These are phyloP conservation scores for Phtheirospermum japonicum DNA, from an alignment of 257 asterid species.

Conservation along the genomic window DNA sequence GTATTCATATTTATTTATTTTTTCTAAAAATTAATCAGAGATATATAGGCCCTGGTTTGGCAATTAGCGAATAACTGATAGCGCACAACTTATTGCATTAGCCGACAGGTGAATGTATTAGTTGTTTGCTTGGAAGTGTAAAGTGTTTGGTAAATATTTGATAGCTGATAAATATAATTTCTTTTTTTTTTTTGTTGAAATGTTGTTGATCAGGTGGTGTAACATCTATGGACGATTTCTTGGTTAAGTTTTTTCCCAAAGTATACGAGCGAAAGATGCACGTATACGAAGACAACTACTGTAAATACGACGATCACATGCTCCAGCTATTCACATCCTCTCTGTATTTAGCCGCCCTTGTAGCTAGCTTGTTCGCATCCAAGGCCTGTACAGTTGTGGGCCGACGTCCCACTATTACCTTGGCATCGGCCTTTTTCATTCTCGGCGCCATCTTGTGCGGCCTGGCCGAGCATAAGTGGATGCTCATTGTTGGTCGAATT, in stretches of 20 bases:
- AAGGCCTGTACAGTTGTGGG: slow-evolving; percentile 48
- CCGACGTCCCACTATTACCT: slow-evolving; percentile 50
- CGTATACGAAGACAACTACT: slow-evolving; percentile 58
- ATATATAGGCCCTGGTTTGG: too few species aligned
- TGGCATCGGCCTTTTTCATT: slow-evolving; percentile 49
- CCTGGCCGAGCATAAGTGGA: slow-evolving; percentile 30
- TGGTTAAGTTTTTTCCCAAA: slow-evolving; percentile 52
- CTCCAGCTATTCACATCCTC: slow-evolving; percentile 78
- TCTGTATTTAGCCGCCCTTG: slow-evolving; percentile 58
- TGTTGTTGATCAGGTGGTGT: slow-evolving; percentile 53
- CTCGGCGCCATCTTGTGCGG: slow-evolving; percentile 50
- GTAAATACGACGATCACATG: slow-evolving; percentile 61
- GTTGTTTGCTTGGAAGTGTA: too few species aligned
- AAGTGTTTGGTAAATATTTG: too few species aligned
- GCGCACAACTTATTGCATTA: too few species aligned
- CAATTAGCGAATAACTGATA: too few species aligned
- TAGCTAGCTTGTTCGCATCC: slow-evolving; percentile 65
- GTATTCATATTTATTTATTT: not conserved
- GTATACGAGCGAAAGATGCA: slow-evolving; percentile 43
- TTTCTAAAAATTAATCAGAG: too few species aligned
- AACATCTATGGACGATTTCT: slow-evolving; percentile 72
- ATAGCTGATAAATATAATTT: not conserved
- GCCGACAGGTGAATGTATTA: too few species aligned
- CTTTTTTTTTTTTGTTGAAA: not conserved
- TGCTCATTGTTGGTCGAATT: slow-evolving; percentile 62